phyloP scores from a whole-genome alignment of 495 filamentous ascomycete genomes.

The Durotheca rogersii region DNA sequence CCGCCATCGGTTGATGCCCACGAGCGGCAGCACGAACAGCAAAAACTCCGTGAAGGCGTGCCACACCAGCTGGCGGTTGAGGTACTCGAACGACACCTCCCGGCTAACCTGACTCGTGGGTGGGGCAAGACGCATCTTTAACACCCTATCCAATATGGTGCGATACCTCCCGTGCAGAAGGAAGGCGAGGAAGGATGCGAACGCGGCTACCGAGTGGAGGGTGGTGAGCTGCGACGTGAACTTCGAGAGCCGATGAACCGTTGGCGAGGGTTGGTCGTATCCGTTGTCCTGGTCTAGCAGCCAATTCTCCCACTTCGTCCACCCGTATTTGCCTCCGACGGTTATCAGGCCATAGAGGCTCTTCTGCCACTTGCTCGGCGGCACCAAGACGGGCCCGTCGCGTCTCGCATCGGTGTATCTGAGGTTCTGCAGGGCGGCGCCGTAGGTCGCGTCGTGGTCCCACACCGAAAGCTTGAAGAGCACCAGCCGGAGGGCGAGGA shows the following conservation, averaged over 20 bases:
- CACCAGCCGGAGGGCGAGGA: slow-evolving; percentile 70
- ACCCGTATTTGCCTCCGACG: slow-evolving; percentile 83
- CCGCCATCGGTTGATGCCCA: slow-evolving; percentile 90
- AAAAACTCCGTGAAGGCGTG: slow-evolving; percentile 98
- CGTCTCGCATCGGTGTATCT: slow-evolving; percentile 83
- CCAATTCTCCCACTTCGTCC: slow-evolving; percentile 89
- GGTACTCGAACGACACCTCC: slow-evolving; percentile 94
- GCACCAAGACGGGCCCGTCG: slow-evolving; percentile 57
- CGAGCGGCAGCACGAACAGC: slow-evolving; percentile 88
- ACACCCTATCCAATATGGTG: slow-evolving; percentile 81
- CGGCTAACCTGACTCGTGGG: slow-evolving; percentile 78
- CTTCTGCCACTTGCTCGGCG: slow-evolving; percentile 76
- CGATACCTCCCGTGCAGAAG: slow-evolving; percentile 87
- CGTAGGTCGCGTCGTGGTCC: slow-evolving; percentile 94
- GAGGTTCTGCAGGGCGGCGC: slow-evolving; percentile 87
- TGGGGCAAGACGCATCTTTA: slow-evolving; percentile 83
- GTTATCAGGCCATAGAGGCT: slow-evolving; percentile 78
- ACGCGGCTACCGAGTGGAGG: slow-evolving; percentile 73
- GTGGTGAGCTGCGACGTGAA: slow-evolving; percentile 69
- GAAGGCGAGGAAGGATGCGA: slow-evolving; percentile 85
- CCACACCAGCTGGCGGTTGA: slow-evolving; percentile 97
- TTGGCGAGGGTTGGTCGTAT: slow-evolving; percentile 57
- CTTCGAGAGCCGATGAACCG: slow-evolving; percentile 60
- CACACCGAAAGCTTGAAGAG: slow-evolving; percentile 95
- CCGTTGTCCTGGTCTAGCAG: slow-evolving; percentile 71